Evolutionary conservation across 1,139 yeast species (phyloP).

Genomic region (Diutina ranongensis): DNA sequence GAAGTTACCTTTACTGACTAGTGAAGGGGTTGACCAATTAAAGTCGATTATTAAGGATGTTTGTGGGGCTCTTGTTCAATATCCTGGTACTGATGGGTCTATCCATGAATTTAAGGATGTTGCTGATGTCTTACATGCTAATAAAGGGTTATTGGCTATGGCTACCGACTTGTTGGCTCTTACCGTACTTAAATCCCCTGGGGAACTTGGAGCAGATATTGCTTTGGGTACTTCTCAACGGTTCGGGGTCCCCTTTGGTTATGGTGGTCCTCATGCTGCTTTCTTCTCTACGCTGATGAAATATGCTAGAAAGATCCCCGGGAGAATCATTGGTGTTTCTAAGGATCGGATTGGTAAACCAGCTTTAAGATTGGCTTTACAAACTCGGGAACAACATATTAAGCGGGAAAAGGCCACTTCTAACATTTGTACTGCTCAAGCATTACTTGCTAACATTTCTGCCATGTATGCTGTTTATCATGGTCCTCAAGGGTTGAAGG

Average conservation of each 20-base stretch:
- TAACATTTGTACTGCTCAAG: slow-evolving; percentile 96
- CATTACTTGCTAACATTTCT: slow-evolving; percentile 86
- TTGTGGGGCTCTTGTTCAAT: slow-evolving; percentile 82
- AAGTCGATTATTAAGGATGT: slow-evolving; percentile 27
- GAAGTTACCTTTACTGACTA: slow-evolving; percentile 42
- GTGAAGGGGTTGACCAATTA: slow-evolving; percentile 33
- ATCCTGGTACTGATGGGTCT: slow-evolving; percentile 83
- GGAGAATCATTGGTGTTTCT: slow-evolving; percentile 87
- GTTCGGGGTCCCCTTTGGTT: slow-evolving; percentile 96
- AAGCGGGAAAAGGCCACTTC: slow-evolving; percentile 97
- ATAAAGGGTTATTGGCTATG: slow-evolving; percentile 69
- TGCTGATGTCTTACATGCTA: slow-evolving; percentile 53
- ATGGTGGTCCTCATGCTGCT: slow-evolving; percentile 98
- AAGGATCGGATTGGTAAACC: slow-evolving; percentile 84
- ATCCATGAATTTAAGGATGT: slow-evolving; percentile 43
- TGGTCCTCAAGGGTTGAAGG: slow-evolving; percentile 81
- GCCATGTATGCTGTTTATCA: slow-evolving; percentile 96
- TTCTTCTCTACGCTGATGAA: slow-evolving; percentile 77
- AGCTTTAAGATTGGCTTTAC: slow-evolving; percentile 86
- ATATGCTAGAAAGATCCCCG: slow-evolving; percentile 88
- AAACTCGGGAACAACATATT: slow-evolving; percentile 96
- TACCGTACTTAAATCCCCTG: slow-evolving; percentile 76
- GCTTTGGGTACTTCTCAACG: slow-evolving; percentile 90
- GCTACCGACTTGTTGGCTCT: slow-evolving; percentile 88
- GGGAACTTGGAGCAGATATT: slow-evolving; percentile 81